These are phyloP conservation scores for Magnaporthiopsis poae DNA, from an alignment of 2,329 filamentous ascomycete genomes.

Conservation along the genomic window DNA sequence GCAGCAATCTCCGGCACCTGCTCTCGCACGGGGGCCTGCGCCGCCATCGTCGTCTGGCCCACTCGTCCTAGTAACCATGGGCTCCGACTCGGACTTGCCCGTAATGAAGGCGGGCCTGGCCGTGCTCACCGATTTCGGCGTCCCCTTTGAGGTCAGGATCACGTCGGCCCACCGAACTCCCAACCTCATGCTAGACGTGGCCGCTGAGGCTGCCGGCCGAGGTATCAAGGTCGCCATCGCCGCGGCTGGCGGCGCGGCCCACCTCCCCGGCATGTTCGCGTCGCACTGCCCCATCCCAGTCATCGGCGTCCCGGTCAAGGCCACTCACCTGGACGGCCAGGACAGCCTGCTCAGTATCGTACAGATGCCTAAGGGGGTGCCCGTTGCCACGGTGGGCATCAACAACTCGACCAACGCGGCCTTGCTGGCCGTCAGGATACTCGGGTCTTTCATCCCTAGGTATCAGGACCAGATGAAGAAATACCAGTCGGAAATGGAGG, in stretches of 20 bases:
- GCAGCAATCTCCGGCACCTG: conserved; percentile 6
- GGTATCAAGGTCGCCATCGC: conserved; percentile 68
- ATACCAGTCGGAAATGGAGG: conserved; percentile 4
- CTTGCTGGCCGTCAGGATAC: conserved; percentile 1
- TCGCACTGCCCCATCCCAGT: conserved; percentile 63
- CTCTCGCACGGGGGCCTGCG: neutral
- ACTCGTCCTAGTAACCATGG: conserved; percentile 71
- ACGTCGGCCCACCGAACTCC: conserved; percentile 74
- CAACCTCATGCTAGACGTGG: conserved; percentile 57
- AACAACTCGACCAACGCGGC: conserved; percentile 68
- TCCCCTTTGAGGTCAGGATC: conserved; percentile 64
- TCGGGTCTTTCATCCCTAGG: neutral
- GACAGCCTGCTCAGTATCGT: conserved; percentile 66
- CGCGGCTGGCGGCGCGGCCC: conserved; percentile 64
- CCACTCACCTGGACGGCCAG: conserved; percentile 59
- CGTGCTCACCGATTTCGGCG: conserved; percentile 57
- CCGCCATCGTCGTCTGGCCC: conserved; percentile 28
- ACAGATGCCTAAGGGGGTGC: conserved; percentile 66
- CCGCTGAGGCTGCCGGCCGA: conserved; percentile 49
- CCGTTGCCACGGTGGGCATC: conserved; percentile 67
- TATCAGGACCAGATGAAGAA: conserved; percentile 6
- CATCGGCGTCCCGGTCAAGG: conserved; percentile 69
- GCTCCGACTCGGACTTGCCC: conserved; percentile 66
- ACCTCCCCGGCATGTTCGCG: conserved; percentile 65
- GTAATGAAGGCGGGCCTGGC: conserved; percentile 57